Conservation (phyloP, 192 early-diverging fungal species). For the Radiomyces spectabilis region DNA sequence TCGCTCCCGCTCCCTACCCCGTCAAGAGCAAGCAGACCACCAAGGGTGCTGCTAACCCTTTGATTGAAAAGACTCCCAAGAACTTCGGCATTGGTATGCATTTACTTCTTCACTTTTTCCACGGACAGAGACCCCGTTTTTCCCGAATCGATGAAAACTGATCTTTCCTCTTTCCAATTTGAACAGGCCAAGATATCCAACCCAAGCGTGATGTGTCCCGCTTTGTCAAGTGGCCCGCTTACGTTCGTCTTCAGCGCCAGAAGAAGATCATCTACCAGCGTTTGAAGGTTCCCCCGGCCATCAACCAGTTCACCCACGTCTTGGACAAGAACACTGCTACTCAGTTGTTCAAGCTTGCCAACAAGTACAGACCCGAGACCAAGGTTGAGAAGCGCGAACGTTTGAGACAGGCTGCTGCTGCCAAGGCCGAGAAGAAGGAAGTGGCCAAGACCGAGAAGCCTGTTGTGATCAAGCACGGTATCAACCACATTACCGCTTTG, state of each 20-base stretch:
- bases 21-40: conserved; percentile 62
- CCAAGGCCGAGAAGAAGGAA: conserved; percentile 84
- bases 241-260: conserved; percentile 98
- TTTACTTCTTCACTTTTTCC: too few species aligned
- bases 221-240: conserved; percentile 99
- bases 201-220: conserved; percentile 91
- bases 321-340: conserved; percentile 99
- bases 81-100: conserved; percentile 90
- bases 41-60: conserved; percentile 73
- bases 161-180: background rate
- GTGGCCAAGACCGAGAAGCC: conserved; percentile 87
- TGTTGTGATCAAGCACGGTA: conserved; percentile 95
- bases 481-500: conserved; percentile 98
- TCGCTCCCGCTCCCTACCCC: conserved; percentile 82
- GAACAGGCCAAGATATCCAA: conserved; percentile 86
- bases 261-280: conserved; percentile 95
- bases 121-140: too few species aligned
- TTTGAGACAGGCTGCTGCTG: conserved; percentile 78
- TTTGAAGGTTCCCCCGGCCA: conserved; percentile 98
- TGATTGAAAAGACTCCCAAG: conserved; percentile 89
- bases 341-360: conserved; percentile 94
- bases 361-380: conserved; percentile 99
- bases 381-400: conserved; percentile 94
- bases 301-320: conserved; percentile 99
- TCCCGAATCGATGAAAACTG: too few species aligned